Conservation (phyloP, 208 protist genomes). For the Kentomonas sorsogonicus region DNA sequence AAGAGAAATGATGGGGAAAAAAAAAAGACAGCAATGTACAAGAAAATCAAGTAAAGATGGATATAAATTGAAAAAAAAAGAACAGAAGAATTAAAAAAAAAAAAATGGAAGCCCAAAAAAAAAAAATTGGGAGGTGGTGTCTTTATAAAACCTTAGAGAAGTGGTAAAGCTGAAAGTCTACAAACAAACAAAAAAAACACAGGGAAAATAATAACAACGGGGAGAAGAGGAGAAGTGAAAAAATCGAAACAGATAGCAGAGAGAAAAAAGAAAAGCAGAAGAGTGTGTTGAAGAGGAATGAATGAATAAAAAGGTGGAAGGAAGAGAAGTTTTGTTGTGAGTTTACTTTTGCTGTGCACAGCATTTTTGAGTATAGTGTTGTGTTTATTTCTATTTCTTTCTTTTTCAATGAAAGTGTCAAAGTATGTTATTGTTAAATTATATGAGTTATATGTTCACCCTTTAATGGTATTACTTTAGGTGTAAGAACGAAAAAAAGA, state of each 20-base stretch:
- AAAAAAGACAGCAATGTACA: too few species aligned
- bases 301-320: constrained; percentile 5
- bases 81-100: constrained; percentile 3
- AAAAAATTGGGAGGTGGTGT: constrained; percentile 7
- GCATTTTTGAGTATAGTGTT: neutral
- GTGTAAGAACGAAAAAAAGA: constrained; percentile 10
- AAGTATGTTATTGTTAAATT: neutral
- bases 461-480: constrained; percentile 4
- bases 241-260: constrained; percentile 7
- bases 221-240: constrained; percentile 16
- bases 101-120: constrained; percentile 1
- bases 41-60: too few species aligned
- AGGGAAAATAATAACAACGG: constrained; percentile 8
- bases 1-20: too few species aligned
- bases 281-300: neutral
- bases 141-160: constrained; percentile 7
- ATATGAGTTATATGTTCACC: neutral
- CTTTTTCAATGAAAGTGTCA: constrained; percentile 1
- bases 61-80: neutral
- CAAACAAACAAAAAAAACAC: constrained; percentile 10
- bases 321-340: constrained; percentile 7
- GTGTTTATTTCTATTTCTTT: constrained; percentile 9
- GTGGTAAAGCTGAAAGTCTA: too few species aligned
- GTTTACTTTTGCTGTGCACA: neutral
- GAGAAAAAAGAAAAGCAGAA: constrained; percentile 10